A percentile compares a stretch with the other conserved stretches of the same genome.
These are phyloP conservation scores for Penicillium sp. DNA, from an alignment of 2,329 filamentous ascomycete genomes.

Conservation along the genomic window DNA sequence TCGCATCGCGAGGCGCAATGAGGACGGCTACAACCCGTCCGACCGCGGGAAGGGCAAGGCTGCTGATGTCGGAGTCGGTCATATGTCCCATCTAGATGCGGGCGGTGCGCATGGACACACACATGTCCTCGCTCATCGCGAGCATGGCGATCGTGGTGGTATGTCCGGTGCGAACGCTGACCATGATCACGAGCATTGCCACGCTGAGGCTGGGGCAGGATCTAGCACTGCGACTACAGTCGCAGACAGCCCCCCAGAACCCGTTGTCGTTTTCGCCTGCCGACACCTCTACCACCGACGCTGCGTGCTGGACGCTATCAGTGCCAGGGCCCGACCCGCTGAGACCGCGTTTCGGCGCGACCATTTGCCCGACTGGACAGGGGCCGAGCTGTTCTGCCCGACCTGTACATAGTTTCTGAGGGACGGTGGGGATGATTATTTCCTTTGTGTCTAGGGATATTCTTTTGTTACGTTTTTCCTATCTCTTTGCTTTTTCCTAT, in stretches of 20 bases:
- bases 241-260: constrained; percentile 11
- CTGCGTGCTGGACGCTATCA: constrained; percentile 37
- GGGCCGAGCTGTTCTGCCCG: constrained; percentile 33
- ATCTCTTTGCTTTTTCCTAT: background rate
- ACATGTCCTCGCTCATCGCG: background rate
- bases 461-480: background rate
- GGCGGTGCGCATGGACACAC: constrained; percentile 12
- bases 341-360: constrained; percentile 17
- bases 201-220: background rate
- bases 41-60: constrained; percentile 41
- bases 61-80: constrained; percentile 23
- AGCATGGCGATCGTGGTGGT: background rate
- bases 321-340: constrained; percentile 8
- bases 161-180: background rate
- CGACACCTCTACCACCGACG: constrained; percentile 48
- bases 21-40: constrained; percentile 27
- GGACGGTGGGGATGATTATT: background rate
- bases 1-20: constrained; percentile 27
- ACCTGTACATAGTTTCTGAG: constrained; percentile 34
- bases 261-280: constrained; percentile 48
- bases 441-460: background rate
- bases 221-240: background rate
- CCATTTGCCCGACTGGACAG: constrained; percentile 23
- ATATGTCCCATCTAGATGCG: constrained; percentile 12
- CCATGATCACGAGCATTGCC: background rate